Percentiles rank a stretch among this genome's conserved stretches.
phyloP scores from a whole-genome alignment of 2,329 filamentous ascomycete genomes.

The Leptodontidium sp. region DNA sequence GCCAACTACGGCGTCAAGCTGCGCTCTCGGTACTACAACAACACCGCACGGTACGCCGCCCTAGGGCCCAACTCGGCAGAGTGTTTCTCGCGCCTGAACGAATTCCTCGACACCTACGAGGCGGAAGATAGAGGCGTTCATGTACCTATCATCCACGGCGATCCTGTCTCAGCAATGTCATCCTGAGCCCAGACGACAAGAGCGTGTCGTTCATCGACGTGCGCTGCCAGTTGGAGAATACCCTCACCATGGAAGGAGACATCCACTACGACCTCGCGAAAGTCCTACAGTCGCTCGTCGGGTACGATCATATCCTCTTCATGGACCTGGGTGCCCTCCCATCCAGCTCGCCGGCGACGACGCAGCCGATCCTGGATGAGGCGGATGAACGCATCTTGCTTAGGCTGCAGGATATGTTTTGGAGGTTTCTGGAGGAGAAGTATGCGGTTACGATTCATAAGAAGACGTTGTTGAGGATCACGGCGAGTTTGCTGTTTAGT shows the following conservation, averaged over 20 bases:
- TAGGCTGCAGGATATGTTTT: conserved; percentile 9
- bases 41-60: neutral
- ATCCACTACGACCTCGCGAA: conserved; percentile 24
- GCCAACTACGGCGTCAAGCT: conserved; percentile 24
- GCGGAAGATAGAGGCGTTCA: conserved; percentile 21
- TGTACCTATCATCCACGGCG: conserved; percentile 22
- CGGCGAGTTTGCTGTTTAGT: conserved; percentile 45
- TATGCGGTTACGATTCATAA: conserved; percentile 38
- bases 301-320: conserved; percentile 26
- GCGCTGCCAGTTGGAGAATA: conserved; percentile 17
- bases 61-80: conserved; percentile 2
- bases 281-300: conserved; percentile 18
- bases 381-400: conserved; percentile 16
- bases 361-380: conserved; percentile 1
- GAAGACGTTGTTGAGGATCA: conserved; percentile 47
- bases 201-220: conserved; percentile 22
- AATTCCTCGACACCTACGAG: conserved; percentile 27
- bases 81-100: conserved; percentile 17
- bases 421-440: conserved; percentile 19
- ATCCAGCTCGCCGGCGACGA: no score
- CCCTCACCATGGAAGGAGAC: conserved; percentile 20
- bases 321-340: neutral
- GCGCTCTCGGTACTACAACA: conserved; percentile 15
- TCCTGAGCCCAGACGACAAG: conserved; percentile 10
- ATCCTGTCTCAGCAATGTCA: conserved; percentile 20